Evolutionary conservation across 352 stramenopile species (phyloP), one percentile per base, ranked within the genome.

Genomic region (Globisporangium radiosum): DNA sequence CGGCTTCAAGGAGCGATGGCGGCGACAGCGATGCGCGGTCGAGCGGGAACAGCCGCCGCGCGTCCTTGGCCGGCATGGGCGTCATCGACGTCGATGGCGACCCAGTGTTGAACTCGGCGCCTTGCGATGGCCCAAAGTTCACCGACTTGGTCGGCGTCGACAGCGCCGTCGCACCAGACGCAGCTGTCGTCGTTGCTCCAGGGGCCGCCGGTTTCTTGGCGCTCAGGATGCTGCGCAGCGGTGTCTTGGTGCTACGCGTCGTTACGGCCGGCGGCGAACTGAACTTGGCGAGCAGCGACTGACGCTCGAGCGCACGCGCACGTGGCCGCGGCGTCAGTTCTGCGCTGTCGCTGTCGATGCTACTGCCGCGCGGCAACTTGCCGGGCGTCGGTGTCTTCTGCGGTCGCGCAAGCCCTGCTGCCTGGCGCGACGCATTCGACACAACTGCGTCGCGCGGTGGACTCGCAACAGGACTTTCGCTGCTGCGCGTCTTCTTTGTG

Each of bases 11-110:
- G 7, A 14, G 59, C 4, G 61, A 56, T 9, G 63, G 70, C 6
- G 50, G 38, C 38, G 64, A 53, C 5, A 47, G 64, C 7, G 59
- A 64, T 14, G 33, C 48, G 15, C 72, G 72, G 7, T 90, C 75
- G 37, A 89, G 65, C 0, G 84, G 83, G 59, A 88, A 95, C 64
- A 89, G 80, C 11, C 65, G 70, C 17, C 64, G 71, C 11, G 84
- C 80, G 37, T 85, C 74, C 51, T 76, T 76, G 9, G 76, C 73
- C 7, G 62, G 66, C 82, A 95, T 89, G 0, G 83, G 85, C 5
- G 85, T 95, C 83, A 95, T 93, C 2, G 83, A 92, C n/a, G 81
- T 93, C 8, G 83, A 90, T 13, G 85, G 85, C 0, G 81, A 91
- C 1, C 80, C 82, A 42, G 79, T 62, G 36, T 90, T 87, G 67